phyloP scores from a whole-genome alignment of 352 stramenopile species.

The Globisporangium splendens region DNA sequence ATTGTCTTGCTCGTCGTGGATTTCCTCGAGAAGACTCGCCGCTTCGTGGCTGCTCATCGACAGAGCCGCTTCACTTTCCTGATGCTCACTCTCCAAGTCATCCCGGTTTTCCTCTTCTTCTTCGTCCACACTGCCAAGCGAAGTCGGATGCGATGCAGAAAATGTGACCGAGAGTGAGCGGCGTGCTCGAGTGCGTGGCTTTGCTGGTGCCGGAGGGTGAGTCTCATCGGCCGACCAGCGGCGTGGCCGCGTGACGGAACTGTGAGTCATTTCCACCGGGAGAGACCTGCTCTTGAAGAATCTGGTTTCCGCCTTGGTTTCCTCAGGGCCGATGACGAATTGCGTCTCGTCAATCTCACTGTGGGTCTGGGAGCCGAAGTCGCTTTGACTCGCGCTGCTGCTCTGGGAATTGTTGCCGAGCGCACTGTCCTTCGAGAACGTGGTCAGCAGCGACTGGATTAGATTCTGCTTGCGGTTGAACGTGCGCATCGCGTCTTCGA shows the following conservation, averaged over 20 bases:
- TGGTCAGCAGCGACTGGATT: constrained; percentile 52
- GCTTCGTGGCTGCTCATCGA: neutral
- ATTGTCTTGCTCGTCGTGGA: constrained; percentile 19
- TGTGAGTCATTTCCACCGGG: neutral
- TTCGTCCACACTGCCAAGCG: constrained; percentile 24
- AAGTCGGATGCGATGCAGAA: constrained; percentile 17
- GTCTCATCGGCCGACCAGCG: constrained; percentile 10
- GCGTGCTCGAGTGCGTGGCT: constrained; percentile 1
- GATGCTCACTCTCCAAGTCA: constrained; percentile 21
- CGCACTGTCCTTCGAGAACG: constrained; percentile 31
- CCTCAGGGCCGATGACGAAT: neutral
- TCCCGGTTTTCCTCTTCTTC: constrained; percentile 42
- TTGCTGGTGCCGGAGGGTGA: constrained; percentile 2
- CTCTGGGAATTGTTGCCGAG: constrained; percentile 23
- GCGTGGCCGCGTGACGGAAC: constrained; percentile 1
- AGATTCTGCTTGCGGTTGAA: constrained; percentile 59
- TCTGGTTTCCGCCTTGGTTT: constrained; percentile 6
- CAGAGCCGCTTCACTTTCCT: constrained; percentile 10
- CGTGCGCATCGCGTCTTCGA: constrained; percentile 40
- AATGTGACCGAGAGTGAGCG: constrained; percentile 26
- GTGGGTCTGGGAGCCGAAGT: constrained; percentile 22
- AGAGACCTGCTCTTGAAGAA: neutral
- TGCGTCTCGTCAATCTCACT: constrained; percentile 24
- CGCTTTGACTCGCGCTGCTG: constrained; percentile 37
- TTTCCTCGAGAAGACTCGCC: constrained; percentile 12